Base-by-base conservation (phyloP, 176 grass and related monocot genomes). In the Saccharum spontaneum region DNA sequence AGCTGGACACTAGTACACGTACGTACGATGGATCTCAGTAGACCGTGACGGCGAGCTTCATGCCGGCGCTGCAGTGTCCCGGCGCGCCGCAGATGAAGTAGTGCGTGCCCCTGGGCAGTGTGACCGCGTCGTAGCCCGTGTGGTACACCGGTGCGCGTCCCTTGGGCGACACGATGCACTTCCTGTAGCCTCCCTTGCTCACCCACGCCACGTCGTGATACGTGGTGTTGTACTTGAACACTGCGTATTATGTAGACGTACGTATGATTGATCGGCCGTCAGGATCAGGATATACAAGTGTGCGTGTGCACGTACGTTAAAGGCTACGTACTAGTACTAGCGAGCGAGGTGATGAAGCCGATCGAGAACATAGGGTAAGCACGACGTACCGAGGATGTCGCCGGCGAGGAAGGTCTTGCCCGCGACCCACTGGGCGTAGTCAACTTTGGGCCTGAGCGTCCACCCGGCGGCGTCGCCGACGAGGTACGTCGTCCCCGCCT, bases 81-180 rank as follows among this genome's bases (percentile, higher is more conserved):
- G 84, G 84, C 88, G 3, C 2, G 57, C 67, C 84, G 84, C 88
- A 90, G 88, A 90, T 73, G 79, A 90, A 90, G 88, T 90, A 90
- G 88, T 86, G 75, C 49, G 48, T 79, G 34, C 88, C 88, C 55
- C 73, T 14, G 66, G 52, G 84, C 37, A 86, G 79, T 57, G 24
- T 77, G 2, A 90, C 36, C 6, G 18, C 1, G 67, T 78, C 83
- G 79, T 86, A 22, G 8, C 84, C 88, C 0, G 66, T 78, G 20
- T 26, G 36, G 66, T 73, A 28, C 73, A 90, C 79, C 33, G 12
- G 36, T 0, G 81, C 62, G 44, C 62, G n/a, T 8, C 1, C 69
- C 38, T 38, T 67, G 23, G 33, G 60, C 14, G 88, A 80, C 73
- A 78, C 79, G 26, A 43, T 0, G 88, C 88, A 90, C 0, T 48